Evolutionary conservation across 768 basidiomycete genomes (phyloP).

Genomic region (Leucosporidium scottii): DNA sequence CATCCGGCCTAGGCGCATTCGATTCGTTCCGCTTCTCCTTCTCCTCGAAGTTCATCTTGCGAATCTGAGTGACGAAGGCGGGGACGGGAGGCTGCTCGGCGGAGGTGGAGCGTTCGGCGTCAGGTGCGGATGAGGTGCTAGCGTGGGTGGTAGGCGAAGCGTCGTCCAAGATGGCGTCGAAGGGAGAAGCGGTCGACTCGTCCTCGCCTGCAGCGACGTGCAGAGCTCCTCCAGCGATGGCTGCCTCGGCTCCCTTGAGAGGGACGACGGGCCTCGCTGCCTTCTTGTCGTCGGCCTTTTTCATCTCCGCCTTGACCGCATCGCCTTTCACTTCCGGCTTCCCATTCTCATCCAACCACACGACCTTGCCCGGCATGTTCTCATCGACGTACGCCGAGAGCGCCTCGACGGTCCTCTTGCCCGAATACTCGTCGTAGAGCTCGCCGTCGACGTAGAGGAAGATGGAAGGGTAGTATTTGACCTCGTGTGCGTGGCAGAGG

Average conservation of each 20-base stretch:
- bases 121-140: not conserved
- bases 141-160: too few relatives aligned
- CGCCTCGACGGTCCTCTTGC: constrained; percentile 16
- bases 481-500: constrained; percentile 30
- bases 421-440: constrained; percentile 20
- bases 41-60: too few relatives aligned
- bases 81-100: not conserved
- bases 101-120: not conserved
- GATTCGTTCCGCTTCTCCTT: constrained; percentile 10
- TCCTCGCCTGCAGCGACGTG: not conserved
- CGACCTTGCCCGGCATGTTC: constrained; percentile 10
- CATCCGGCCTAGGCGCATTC: constrained; percentile 5
- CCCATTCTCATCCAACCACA: not conserved
- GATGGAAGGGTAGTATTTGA: constrained; percentile 37
- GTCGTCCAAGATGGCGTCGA: not conserved
- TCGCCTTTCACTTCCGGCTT: not conserved
- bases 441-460: constrained; percentile 31
- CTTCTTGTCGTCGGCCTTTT: not conserved
- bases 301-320: not conserved
- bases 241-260: not conserved
- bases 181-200: not conserved
- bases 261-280: not conserved
- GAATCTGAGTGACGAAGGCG: constrained; percentile 4
- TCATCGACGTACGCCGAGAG: constrained; percentile 27
- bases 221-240: too few relatives aligned